Base-by-base conservation (phyloP, 2,329 filamentous ascomycete genomes). In the Aplosporella prunicola region DNA sequence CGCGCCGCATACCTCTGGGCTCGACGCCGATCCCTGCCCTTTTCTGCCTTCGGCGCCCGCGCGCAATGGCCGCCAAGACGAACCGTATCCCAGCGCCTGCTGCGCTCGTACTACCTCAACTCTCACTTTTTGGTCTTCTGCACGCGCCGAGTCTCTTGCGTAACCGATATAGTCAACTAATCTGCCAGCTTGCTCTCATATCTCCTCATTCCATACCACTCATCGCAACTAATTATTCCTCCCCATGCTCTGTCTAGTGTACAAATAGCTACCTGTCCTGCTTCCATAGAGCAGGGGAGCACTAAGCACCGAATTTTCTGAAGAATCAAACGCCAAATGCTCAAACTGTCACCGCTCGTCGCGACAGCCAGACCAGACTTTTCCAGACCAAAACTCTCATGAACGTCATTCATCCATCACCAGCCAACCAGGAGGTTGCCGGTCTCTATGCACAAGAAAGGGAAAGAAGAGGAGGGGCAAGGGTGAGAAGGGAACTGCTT, bases 381-480 rank as follows among this genome's bases (percentile, higher is more conserved):
- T 38, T 37, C 23, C 32, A 31, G 34, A 28, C 35, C 43, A 41
- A 50, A 24, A n/a, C n/a, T 34, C 42, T 52, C 50, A 27, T 52
- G 43, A 48, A 47, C 32, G 28, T 51, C 48, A 37, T 48, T 31
- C 38, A 40, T 40, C 38, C 32, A 20, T 35, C 38, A 23, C 30
- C 38, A 31, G 26, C 26, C 31, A 35, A 40, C 42, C 42, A 40
- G 42, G 45, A 48, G 45, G 42, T 44, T 32, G 20, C 25, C 33
- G 42, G 39, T 44, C 40, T 46, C 42, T 50, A 51, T 48, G 40
- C 39, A 47, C 38, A 43, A 41, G 39, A 43, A 45, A 27, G 20
- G 28, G 32, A 40, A 14, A 31, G 24, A 39, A 26, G 17, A 32
- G 16, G 30, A 24, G 20, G 16, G 16, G 23, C 20, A 15, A 29